Evolutionary conservation across 352 stramenopile species (phyloP), one percentile per base, ranked within the genome.

Genomic region (Blastocystis sp.): DNA sequence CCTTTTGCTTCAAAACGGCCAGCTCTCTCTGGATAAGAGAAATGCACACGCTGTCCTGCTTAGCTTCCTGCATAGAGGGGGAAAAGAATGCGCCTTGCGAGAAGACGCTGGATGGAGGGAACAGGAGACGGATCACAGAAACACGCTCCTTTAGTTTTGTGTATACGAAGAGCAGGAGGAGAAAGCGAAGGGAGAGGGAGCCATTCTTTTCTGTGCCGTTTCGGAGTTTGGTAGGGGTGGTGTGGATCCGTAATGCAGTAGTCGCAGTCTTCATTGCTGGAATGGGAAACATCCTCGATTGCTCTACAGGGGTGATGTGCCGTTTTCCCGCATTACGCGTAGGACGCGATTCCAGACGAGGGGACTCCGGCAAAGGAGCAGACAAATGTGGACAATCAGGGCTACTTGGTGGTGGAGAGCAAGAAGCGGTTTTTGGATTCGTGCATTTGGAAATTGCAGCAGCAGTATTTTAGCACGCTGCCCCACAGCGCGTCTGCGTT

Each of bases 231-330:
- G 28, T 14, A 66, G 40, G 28, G 28, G 17, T 79, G 21, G 28
- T 34, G 28, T 34, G 28, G 28, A 34, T 34, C 28, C 28, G 28
- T 24, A 42, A 14, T 28, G 11, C 21, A 42, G 24, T 69, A 40
- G 24, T 69, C 10, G 62, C 11, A 69, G 11, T 14, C 62, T 28
- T 28, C 40, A 19, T 17, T 60, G n/a, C 9, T 38, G 9, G 19
- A 59, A 79, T 81, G 71, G 71, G 71, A 48, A 81, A 81, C n/a
- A 4, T 81, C 17, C 24, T 81, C n/a, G 71, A 81, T 45, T 81
- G 71, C 40, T 68, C 71, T 19, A 68, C 43, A 9, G 21, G 59
- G 38, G 71, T 81, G 19, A 21, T 34, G 3, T n/a, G 24, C 14
- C 9, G 17, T 68, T 24, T 64, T n/a, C 11, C 38, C 11, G 54